A percentile compares a stretch with the other conserved stretches of the same genome.
phyloP scores from a whole-genome alignment of 2,329 filamentous ascomycete species.

The Didymella glomerata region DNA sequence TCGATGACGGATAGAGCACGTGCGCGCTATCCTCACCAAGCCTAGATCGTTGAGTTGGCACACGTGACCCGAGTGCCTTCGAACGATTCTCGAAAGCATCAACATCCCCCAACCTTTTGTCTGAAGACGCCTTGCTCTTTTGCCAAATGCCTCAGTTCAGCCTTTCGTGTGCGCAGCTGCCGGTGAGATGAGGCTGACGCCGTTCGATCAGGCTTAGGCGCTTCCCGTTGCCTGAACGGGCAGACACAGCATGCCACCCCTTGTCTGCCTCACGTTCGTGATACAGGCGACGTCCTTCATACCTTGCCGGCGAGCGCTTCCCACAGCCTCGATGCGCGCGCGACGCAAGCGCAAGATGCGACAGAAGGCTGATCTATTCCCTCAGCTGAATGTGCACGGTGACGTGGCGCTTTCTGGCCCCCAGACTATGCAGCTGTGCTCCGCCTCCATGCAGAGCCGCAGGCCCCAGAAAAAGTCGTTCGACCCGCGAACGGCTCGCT shows the following conservation, averaged over 20 bases:
- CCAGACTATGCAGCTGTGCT: constrained; percentile 27
- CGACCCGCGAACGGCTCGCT: constrained; percentile 20
- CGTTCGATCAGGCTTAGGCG: neutral
- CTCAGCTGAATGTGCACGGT: constrained; percentile 27
- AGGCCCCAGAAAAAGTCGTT: constrained; percentile 30
- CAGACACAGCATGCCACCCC: constrained; percentile 3
- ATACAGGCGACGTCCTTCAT: constrained; percentile 4
- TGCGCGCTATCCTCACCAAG: neutral
- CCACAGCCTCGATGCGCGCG: constrained; percentile 22
- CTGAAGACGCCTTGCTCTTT: neutral
- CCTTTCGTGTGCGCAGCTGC: neutral
- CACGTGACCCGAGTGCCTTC: neutral
- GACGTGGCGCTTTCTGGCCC: constrained; percentile 34
- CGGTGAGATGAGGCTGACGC: neutral
- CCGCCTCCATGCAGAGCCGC: constrained; percentile 35
- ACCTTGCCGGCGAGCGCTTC: constrained; percentile 2
- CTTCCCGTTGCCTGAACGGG: neutral
- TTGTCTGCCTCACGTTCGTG: constrained; percentile 10
- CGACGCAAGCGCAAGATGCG: constrained; percentile 22
- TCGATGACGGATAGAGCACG: constrained; percentile 1
- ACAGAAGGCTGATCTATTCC: constrained; percentile 15
- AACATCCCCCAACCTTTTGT: neutral
- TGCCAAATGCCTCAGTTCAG: neutral
- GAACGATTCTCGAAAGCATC: neutral
- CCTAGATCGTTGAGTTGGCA: neutral